Conservation (phyloP, 179 eudicot species). For the Corrigiola litoralis region DNA sequence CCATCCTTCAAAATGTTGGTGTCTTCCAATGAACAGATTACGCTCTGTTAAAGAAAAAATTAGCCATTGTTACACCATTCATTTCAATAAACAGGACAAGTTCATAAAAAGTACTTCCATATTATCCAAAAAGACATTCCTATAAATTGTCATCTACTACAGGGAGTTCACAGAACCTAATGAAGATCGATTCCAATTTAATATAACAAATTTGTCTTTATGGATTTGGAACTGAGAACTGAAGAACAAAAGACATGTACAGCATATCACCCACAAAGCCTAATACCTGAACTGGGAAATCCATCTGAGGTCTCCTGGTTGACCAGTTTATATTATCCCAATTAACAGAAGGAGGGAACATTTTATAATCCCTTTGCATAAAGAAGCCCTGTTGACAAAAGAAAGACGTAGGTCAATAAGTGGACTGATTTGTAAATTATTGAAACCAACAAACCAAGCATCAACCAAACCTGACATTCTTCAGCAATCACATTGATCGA, state of each 20-base stretch:
- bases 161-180: no score
- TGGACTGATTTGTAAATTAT: background rate
- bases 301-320: constrained; percentile 92
- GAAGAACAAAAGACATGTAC: background rate
- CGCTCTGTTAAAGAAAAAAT: constrained; percentile 49
- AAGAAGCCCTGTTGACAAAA: constrained; percentile 71
- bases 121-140: background rate
- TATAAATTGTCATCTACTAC: background rate
- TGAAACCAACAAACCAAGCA: background rate
- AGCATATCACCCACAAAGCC: background rate
- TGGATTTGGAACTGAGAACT: background rate
- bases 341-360: constrained; percentile 93
- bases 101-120: background rate
- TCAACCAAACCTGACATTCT: constrained; percentile 72
- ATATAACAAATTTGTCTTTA: background rate
- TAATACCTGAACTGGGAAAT: constrained; percentile 92
- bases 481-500: constrained; percentile 71
- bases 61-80: background rate
- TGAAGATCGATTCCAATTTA: no score
- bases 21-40: constrained; percentile 89
- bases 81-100: background rate
- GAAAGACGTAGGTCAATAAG: constrained; percentile 3
- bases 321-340: constrained; percentile 95
- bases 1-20: constrained; percentile 55
- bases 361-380: constrained; percentile 94